Conservation (phyloP, 1,284 basidiomycete genomes). For the Earliella scabrosa region DNA sequence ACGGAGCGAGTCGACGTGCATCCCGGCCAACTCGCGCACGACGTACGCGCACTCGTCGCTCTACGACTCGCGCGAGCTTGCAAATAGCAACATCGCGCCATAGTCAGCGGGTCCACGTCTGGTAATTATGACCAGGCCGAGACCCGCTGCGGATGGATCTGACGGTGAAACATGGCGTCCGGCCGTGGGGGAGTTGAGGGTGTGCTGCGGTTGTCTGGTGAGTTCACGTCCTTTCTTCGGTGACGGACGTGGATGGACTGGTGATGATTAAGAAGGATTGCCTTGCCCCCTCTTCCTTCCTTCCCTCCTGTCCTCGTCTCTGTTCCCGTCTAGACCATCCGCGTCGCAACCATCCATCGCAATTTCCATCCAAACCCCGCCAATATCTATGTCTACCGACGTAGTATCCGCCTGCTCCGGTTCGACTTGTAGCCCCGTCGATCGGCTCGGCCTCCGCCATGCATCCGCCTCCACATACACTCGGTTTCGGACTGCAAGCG, state of each 20-base stretch:
- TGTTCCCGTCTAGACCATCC: neutral
- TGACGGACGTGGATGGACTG: neutral
- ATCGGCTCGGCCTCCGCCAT: too few species aligned
- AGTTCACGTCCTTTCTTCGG: neutral
- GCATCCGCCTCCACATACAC: too few species aligned
- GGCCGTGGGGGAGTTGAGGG: too few species aligned
- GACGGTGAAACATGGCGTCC: too few species aligned
- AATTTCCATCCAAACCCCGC: neutral
- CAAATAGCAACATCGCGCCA: too few species aligned
- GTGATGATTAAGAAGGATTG: neutral
- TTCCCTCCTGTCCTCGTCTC: too few species aligned
- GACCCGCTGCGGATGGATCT: too few species aligned
- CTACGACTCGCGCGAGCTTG: conserved; percentile 12
- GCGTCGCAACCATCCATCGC: conserved; percentile 13
- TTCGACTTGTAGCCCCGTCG: too few species aligned
- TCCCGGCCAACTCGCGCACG: conserved; percentile 12
- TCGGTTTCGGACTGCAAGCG: too few species aligned
- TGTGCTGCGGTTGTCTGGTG: neutral
- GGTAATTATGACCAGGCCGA: neutral
- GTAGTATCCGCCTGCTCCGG: too few species aligned
- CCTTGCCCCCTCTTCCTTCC: neutral
- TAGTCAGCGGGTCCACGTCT: too few species aligned
- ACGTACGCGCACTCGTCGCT: conserved; percentile 22
- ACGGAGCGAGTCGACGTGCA: neutral
- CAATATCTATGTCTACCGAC: too few species aligned